Evolutionary conservation across 1,284 basidiomycete genomes (phyloP), one percentile per base, ranked within the genome.

Genomic region (Ganoderma lucidum): DNA sequence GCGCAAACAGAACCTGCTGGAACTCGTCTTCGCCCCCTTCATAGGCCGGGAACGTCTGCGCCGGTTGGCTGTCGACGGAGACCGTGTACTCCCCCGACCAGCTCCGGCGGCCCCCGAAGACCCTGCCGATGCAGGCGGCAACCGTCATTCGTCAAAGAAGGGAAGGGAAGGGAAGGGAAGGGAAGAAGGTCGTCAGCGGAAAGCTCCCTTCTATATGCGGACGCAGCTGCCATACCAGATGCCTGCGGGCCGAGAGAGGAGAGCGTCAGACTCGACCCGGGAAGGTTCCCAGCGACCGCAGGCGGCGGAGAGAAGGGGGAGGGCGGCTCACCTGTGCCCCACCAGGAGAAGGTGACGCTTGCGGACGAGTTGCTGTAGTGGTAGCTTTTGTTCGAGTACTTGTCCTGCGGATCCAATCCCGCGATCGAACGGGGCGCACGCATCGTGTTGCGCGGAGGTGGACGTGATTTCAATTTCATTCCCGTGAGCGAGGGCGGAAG

Each of bases 301-400:
- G 14, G 14, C 10, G 30, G 9, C 3, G 48, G 41, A 10, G 39
- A 45, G 23, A 55, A 9, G 53, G 30, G 32, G 28, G 17, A 56
- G 53, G 17, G 32, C 32, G 37, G 64, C 76, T 64, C 69, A 76
- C 77, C 74, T 62, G 68, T 67, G 6, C 77, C 77, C 67, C 65
- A 73, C 74, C 74, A 78, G 1, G 73, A 70, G 48, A 78, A 75
- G 3, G 68, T 67, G 6, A 76, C 60, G 55, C 74, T 73, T 17
- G 70, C 77, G 42, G 67, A 56, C 3, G 63, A 65, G 58, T 76
- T 74, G 6, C 70, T 76, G 3, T 70, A 67, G 55, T 78, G 77
- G 55, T 75, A 75, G 42, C 70, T 71, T 14, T 64, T 4, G 23
- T 62, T 53, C 4, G 70, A 48, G 42, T 73, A 75, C 15, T 62